Evolutionary conservation across 2,329 filamentous ascomycete species (phyloP).

Genomic region (Fusarium robinianum): DNA sequence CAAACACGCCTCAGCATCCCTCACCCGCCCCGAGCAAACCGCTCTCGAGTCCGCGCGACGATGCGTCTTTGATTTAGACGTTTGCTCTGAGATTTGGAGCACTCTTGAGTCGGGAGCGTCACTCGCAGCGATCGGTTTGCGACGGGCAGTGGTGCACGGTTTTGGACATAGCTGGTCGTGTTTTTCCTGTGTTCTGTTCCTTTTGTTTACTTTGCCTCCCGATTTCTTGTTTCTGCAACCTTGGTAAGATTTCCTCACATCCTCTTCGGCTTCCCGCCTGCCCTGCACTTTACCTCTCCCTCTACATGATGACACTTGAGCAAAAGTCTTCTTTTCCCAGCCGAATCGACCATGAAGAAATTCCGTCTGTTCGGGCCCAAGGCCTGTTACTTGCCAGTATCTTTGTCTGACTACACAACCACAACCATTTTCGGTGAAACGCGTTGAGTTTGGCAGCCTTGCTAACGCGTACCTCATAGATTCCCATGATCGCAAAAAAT

Average conservation of each 20-base stretch:
- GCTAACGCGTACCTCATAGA: slow-evolving; percentile 32
- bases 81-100: slow-evolving; percentile 25
- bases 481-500: slow-evolving; percentile 8
- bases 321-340: slow-evolving; percentile 83
- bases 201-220: slow-evolving; percentile 15
- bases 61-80: slow-evolving; percentile 15
- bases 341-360: slow-evolving; percentile 87
- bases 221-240: slow-evolving; percentile 2
- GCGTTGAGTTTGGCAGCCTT: slow-evolving; percentile 11
- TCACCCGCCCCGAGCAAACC: slow-evolving; percentile 12
- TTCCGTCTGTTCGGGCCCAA: slow-evolving; percentile 68
- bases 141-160: slow-evolving; percentile 4
- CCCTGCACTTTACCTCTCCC: slow-evolving; percentile 13
- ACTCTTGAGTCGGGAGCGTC: slow-evolving; percentile 6
- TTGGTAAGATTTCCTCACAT: slow-evolving; percentile 32
- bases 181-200: slow-evolving; percentile 7
- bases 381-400: slow-evolving; percentile 93
- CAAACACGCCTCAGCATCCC: slow-evolving; percentile 13
- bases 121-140: slow-evolving; percentile 1
- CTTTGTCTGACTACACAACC: slow-evolving; percentile 66
- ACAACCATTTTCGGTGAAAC: slow-evolving; percentile 9
- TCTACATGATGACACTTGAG: slow-evolving; percentile 72
- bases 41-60: slow-evolving; percentile 11
- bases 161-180: slow-evolving; percentile 5
- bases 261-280: slow-evolving; percentile 28